Base-by-base conservation (phyloP, 1,284 basidiomycete species). In the Phenoliferia sp. region DNA sequence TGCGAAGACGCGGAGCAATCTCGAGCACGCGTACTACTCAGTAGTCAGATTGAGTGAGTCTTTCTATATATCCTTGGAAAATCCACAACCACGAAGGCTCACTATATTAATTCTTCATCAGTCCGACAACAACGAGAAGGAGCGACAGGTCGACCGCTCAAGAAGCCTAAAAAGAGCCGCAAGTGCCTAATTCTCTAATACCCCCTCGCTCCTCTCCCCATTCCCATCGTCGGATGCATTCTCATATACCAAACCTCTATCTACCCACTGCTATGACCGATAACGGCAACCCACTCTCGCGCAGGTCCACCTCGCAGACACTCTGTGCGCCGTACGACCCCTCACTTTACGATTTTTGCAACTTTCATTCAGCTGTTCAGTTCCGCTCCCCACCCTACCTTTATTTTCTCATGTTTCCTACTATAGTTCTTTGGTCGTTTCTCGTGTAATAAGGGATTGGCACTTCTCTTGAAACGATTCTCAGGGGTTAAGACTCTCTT, bases 1-100 rank as follows among this genome's bases (percentile, higher is more conserved):
- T 33, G 79, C 79, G 31, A 80, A 80, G 72, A 80, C 79, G 33
- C 76, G 78, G 66, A 76, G 76, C 63, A 79, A 79, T 61, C 71
- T 80, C 54, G 79, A 80, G 66, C 59, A 73, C 36, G 79, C 79
- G 22, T 80, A 78, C 71, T 79, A 78, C 61, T 76, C 70, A 2
- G 79, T 79, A 6, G 78, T 77, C 22, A 56, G 75, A 52, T 28
- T 65, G 69, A 69, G 71, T 73, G 63, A 32, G 71, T 69, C 7
- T 29, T 32, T 1, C 15, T 15, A 44, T 22, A 12, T 12, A 22
- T 22, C 9, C 48, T 26, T 7, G 48, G 48, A 22, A 22, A 7
- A 6, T n/a, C 48, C 6, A 19, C 22, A 19, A 52, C 22, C 22
- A 19, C 28, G 48, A 52, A 19, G 7, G 5, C 6, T 52, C 5